Base-by-base conservation (phyloP, 176 grass and related monocot genomes). In the Oryza meridionalis region DNA sequence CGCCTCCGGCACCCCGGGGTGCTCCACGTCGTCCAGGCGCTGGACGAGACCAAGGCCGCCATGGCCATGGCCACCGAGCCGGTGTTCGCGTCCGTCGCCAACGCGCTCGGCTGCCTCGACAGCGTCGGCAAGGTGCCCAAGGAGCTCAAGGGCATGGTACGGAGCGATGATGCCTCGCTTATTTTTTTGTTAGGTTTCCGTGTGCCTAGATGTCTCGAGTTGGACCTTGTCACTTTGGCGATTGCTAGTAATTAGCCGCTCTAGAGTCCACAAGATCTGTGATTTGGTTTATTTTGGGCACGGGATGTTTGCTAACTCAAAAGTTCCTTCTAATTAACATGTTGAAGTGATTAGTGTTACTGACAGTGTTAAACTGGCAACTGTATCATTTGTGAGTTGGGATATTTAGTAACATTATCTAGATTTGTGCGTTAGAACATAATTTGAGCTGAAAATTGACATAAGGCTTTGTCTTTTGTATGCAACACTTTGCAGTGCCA, bases 11-110 rank as follows among this genome's bases (percentile, higher is more conserved):
- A 99, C 74, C 97, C 97, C 25, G 97, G 97, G 46, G 97, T 99
- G 70, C 88, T 99, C 67, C 97, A 99, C 87, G 93, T 99, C 19
- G 86, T 99, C 29, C 97, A 99, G 97, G 97, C 97, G 29, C 88
- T 99, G 45, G 97, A 99, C 70, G 97, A 99, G 91, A 96, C 78
- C 81, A 99, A 99, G 84, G 94, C 87, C 63, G 93, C 97, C 70
- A 96, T 99, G 91, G 97, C 97, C 75, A 99, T 99, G 93, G 97
- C 86, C 4, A 99, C 97, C 2, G 97, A 99, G 64, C 93, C 97
- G 9, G 26, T 99, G 66, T 99, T 96, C 82, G 91, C 93, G 0
- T 99, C 93, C 21, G 93, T 94, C 19, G 77, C 93, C 27, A 99
- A 99, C 89, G 88, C 93, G 3, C 79, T 96, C 2, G 97, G 97